Conservation (phyloP, 148 eudicot genomes). For the Fagopyrum esculentum region DNA sequence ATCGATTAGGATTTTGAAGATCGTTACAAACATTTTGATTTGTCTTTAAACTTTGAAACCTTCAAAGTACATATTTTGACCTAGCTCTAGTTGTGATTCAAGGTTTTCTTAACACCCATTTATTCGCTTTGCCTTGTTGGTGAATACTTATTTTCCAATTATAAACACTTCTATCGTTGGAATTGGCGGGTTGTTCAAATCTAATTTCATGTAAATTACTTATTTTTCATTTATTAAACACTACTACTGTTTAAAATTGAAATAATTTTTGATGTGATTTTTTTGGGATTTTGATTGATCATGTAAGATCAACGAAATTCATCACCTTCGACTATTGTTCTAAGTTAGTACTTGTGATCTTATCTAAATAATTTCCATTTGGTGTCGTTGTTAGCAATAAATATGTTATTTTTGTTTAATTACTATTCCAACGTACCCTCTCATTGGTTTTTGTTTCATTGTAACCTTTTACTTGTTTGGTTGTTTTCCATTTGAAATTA, state of each 20-base stretch:
- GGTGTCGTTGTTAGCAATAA: neutral
- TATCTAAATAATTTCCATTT: neutral
- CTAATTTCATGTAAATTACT: slow-evolving; percentile 56
- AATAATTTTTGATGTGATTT: neutral
- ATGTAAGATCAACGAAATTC: neutral
- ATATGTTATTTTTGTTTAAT: neutral
- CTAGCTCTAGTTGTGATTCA: neutral
- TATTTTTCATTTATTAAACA: slow-evolving; percentile 15
- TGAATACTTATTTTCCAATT: neutral
- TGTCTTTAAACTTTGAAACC: neutral
- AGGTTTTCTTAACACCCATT: neutral
- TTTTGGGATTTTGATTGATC: neutral
- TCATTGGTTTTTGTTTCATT: no score
- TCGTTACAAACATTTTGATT: neutral
- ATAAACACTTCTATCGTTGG: neutral
- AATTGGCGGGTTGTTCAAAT: slow-evolving; percentile 71
- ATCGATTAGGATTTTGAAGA: neutral
- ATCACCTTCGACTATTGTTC: neutral
- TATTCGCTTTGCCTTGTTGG: neutral
- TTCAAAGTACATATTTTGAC: neutral
- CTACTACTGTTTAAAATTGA: neutral
- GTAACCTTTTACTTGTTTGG: neutral
- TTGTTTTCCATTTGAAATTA: neutral
- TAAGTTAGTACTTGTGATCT: neutral
- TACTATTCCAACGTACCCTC: neutral